Conservation (phyloP, 768 basidiomycete genomes). For the Macrolepiota fuliginosa region DNA sequence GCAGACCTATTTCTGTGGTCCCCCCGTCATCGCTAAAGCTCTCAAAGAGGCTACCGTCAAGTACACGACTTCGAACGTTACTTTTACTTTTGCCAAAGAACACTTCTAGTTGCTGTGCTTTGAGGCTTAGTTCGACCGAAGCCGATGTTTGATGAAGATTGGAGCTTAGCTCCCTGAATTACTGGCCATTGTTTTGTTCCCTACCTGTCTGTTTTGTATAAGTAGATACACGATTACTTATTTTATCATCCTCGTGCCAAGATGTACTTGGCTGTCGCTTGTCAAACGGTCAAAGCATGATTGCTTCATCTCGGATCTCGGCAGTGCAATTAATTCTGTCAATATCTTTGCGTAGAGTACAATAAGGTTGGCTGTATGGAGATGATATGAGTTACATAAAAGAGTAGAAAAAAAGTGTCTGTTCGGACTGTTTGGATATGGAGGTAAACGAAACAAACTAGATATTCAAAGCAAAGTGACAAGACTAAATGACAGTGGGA, state of each 20-base stretch:
- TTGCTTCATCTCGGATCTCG: not conserved
- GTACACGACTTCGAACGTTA: constrained; percentile 51
- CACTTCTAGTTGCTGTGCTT: constrained; percentile 8
- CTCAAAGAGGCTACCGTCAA: constrained; percentile 71
- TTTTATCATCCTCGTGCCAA: not conserved
- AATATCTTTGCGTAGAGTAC: constrained; percentile 7
- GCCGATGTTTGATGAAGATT: too few relatives aligned
- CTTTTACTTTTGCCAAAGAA: constrained; percentile 83
- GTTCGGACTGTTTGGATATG: not conserved
- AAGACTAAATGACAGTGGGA: not conserved
- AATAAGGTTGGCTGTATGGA: constrained; percentile 2
- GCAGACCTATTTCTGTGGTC: constrained; percentile 90
- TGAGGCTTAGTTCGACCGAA: not conserved
- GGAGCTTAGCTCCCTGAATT: not conserved
- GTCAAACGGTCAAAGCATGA: not conserved
- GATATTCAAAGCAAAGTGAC: too few relatives aligned
- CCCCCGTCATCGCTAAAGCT: constrained; percentile 67
- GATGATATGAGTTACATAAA: not conserved
- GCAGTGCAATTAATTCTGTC: constrained; percentile 25
- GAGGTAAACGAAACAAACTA: not conserved
- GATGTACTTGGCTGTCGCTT: not conserved
- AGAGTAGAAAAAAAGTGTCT: not conserved
- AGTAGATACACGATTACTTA: not conserved
- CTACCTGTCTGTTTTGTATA: not conserved
- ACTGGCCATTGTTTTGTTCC: not conserved